Evolutionary conservation across 345 rosid species (phyloP), one percentile per base, ranked within the genome.

Genomic region (Eucalyptus erythrocorys): DNA sequence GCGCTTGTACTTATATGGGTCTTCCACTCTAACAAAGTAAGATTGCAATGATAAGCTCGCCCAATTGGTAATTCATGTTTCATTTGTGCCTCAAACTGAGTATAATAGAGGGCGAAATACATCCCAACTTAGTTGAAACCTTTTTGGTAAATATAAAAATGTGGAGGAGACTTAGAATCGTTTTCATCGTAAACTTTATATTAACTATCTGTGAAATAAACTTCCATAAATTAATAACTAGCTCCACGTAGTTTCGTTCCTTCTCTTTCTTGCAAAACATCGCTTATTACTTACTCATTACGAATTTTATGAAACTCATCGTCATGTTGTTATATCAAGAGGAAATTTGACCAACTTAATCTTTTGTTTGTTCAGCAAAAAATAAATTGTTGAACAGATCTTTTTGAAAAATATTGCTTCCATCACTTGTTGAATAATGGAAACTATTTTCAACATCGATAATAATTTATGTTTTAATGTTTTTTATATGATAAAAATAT

Each of bases 241-340:
- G 27, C 66, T 59, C n/a, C n/a, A 26, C 5, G 4, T 1, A 3
- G n/a, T 11, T 11, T 26, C 27, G 6, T 59, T 59, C 66, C 13
- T 59, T 59, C 32, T 59, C 15, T 59, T 59, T 59, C 10, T 26
- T 59, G n/a, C n/a, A 22, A 55, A 55, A 55, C 59, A 22, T 55
- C 1, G 12, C 59, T 21, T 21, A 53, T 53, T 53, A 53, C 26
- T 53, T 55, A 55, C 12, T 55, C 59, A 55, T 2, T 55, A 24
- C 0, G 6, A 55, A 24, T 22, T 55, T 55, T 55, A 55, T 24
- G 30, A 55, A 55, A 55, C 27, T 8, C 30, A 24, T 24, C 30
- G 0, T 0, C 5, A 0, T 9, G 26, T 55, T 8, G 27, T 55
- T 22, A 55, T 55, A 53, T 53, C 12, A 8, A 3, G 59, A 55